Base-by-base conservation (phyloP, 805 yeast genomes). In the Candida ipomoeae region DNA sequence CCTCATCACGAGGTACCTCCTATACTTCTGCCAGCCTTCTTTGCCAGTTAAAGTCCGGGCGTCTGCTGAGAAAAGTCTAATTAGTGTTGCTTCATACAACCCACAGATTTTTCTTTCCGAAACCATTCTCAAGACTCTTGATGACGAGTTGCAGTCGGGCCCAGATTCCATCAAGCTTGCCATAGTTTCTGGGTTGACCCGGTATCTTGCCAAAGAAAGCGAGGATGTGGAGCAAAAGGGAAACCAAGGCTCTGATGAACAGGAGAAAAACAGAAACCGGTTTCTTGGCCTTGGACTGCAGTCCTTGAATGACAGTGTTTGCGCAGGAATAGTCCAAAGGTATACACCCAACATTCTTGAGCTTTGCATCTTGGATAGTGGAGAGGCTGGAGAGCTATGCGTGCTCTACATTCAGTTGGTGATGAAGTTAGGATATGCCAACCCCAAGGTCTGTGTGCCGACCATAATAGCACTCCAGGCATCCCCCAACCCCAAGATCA, bases 381-480 rank as follows among this genome's bases (percentile, higher is more conserved):
- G 70, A 2, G 75, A 71, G 3, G 67, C 66, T 42, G 79, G 88
- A 1, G 64, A 70, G 29, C 62, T 74, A 1, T 83, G 89, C 0
- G 74, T 84, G 3, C 69, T 74, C 32, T 81, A 83, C 52, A 60
- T 88, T 40, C 80, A 76, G 48, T 63, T 79, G 40, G 79, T 85
- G 21, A 75, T 85, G 8, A 74, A 74, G 29, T 73, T 82, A 48
- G 96, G 96, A 0, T 85, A 80, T 64, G 85, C 86, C 0, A 87
- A 85, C 60, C 96, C 96, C 1, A 77, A 86, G 49, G 59, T 78
- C 4, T 80, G 89, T 58, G 78, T 84, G 5, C 79, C 90, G 0
- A 84, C 90, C 0, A 73, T 87, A 0, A 76, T 88, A 49, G 92
- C 92, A 0, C 68, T 89, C 34, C 83, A 83, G 50, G 73, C 87